These are phyloP conservation scores for Chlorociboria aeruginascens DNA, from an alignment of 495 filamentous ascomycete species.

Conservation along the genomic window DNA sequence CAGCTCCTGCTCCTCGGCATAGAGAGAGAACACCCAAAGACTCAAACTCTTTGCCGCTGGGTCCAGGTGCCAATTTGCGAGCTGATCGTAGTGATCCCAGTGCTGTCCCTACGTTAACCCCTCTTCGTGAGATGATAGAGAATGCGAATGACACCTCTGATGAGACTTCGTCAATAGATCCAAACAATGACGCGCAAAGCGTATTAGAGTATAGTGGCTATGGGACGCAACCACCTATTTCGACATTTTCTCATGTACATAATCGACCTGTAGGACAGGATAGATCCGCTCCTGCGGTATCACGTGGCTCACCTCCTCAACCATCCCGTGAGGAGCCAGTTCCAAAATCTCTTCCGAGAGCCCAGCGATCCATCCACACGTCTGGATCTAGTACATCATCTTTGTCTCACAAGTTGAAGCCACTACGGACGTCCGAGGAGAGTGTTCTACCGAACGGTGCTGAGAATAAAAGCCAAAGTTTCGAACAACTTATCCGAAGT, in stretches of 20 bases:
- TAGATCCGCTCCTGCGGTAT: neutral
- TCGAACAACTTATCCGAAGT: conserved; percentile 84
- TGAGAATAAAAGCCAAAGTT: conserved; percentile 34
- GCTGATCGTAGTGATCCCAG: neutral
- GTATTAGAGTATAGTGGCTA: conserved; percentile 4
- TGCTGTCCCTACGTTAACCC: conserved; percentile 23
- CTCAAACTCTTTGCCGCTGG: neutral
- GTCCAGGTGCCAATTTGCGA: neutral
- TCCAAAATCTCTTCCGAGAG: conserved; percentile 1
- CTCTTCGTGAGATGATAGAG: conserved; percentile 25
- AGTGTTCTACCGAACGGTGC: conserved; percentile 17
- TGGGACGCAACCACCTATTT: conserved; percentile 8
- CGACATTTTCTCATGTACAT: neutral
- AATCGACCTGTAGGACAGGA: neutral
- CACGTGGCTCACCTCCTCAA: conserved; percentile 13
- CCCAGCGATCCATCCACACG: conserved; percentile 15
- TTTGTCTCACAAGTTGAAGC: conserved; percentile 31
- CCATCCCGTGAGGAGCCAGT: conserved; percentile 4
- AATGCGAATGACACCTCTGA: conserved; percentile 23
- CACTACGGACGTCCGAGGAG: conserved; percentile 38
- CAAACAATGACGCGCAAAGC: conserved; percentile 5
- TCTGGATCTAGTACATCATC: conserved; percentile 30
- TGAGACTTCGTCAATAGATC: conserved; percentile 18
- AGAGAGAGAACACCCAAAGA: neutral
- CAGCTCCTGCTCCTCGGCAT: conserved; percentile 9